phyloP scores from a whole-genome alignment of 345 rosid species.

The Toxicodendron radicans region DNA sequence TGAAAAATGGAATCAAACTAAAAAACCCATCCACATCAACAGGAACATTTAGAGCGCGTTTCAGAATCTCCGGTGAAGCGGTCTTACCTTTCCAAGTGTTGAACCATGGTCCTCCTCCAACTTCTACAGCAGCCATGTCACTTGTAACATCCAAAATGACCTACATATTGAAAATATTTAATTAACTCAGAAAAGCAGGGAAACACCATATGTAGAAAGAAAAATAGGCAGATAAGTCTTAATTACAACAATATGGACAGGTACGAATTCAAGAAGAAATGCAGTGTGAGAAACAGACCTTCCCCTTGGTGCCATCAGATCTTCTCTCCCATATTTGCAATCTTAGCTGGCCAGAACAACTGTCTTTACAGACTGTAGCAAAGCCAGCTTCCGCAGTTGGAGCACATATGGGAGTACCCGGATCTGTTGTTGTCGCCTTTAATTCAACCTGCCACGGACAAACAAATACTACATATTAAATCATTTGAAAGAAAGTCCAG shows the following conservation, averaged over 20 bases:
- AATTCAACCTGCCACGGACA: constrained; percentile 59
- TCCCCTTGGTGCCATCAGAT: constrained; percentile 74
- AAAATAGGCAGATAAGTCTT: too few relatives aligned
- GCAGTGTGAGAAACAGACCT: constrained; percentile 42
- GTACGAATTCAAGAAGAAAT: background rate
- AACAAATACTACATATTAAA: background rate
- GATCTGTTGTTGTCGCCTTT: constrained; percentile 69
- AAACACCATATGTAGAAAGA: too few relatives aligned
- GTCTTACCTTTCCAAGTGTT: constrained; percentile 83
- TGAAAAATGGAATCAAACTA: constrained; percentile 56
- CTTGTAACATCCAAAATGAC: constrained; percentile 71
- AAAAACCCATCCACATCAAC: constrained; percentile 59
- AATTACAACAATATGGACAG: too few relatives aligned
- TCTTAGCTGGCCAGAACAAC: constrained; percentile 68
- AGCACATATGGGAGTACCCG: constrained; percentile 87
- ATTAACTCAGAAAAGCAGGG: too few relatives aligned
- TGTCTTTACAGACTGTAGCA: constrained; percentile 85
- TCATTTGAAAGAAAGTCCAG: background rate
- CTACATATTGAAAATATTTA: constrained; percentile 33
- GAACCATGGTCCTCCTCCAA: constrained; percentile 99
- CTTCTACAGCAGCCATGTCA: constrained; percentile 83
- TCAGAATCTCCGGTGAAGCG: constrained; percentile 57
- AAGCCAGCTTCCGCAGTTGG: constrained; percentile 82
- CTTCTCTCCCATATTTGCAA: constrained; percentile 81
- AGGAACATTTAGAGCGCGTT: constrained; percentile 50